A percentile compares a stretch with the other conserved stretches of the same genome.
Evolutionary conservation across 2,329 filamentous ascomycete genomes (phyloP).

Genomic region (Ophiostoma sp.): DNA sequence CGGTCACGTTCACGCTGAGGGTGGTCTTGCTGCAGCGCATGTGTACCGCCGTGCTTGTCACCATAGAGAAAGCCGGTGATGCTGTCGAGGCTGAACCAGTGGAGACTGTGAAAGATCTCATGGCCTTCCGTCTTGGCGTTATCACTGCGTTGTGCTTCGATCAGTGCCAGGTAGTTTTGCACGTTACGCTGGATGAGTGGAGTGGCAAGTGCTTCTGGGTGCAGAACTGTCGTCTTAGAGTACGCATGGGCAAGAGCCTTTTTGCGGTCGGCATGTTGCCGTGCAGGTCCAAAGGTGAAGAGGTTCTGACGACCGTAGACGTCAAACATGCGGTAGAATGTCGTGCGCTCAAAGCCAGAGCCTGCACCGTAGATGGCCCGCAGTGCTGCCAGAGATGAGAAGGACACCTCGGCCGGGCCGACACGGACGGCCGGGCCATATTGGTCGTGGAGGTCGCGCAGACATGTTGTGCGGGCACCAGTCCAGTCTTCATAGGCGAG

Average conservation of each 20-base stretch:
- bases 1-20: conserved; percentile 35
- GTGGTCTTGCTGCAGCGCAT: conserved; percentile 38
- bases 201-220: conserved; percentile 40
- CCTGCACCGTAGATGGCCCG: conserved; percentile 57
- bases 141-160: conserved; percentile 27
- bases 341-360: conserved; percentile 49
- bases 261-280: conserved; percentile 51
- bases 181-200: conserved; percentile 37
- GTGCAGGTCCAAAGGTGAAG: conserved; percentile 50
- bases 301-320: conserved; percentile 53
- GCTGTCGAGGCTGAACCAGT: conserved; percentile 55
- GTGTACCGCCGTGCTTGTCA: conserved; percentile 43
- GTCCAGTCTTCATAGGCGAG: conserved; percentile 47
- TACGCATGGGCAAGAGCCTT: conserved; percentile 55
- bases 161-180: conserved; percentile 19
- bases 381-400: conserved; percentile 46
- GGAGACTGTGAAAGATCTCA: conserved; percentile 51
- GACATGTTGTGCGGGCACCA: conserved; percentile 44
- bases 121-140: conserved; percentile 32
- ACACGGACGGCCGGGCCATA: conserved; percentile 52
- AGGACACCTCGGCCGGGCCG: conserved; percentile 48
- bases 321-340: conserved; percentile 58
- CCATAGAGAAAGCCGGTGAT: conserved; percentile 56
- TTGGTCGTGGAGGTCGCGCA: conserved; percentile 45
- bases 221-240: conserved; percentile 49